Evolutionary conservation across 192 early-diverging fungal species (phyloP), one percentile per base, ranked within the genome.

Genomic region (Rhizophagus clarus): DNA sequence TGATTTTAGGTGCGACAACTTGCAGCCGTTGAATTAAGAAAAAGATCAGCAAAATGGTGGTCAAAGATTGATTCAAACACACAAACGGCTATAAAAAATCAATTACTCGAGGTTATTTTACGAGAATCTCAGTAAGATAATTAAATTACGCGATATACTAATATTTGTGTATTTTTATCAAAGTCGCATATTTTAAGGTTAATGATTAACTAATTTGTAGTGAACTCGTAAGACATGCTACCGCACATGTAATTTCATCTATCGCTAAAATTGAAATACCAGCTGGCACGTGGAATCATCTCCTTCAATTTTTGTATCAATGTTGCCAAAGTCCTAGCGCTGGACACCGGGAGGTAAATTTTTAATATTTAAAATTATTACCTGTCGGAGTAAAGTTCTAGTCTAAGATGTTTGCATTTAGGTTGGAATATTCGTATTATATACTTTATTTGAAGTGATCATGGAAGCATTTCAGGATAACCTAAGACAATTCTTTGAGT

Each of bases 231-330:
- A 91, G 95, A 62, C 94, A 96, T 82, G 87, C 92, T 17, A 86
- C 93, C 81, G 92, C 95, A 17, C 94, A 94, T 68, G 95, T 94
- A n/a, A 95, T 97, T 74, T 93, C 96, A n/a, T 90, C 93, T 32
- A 89, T 96, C 67, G 96, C 95, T 61, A 89, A 92, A 81, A 86
- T 92, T 34, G 96, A 96, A 80, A 86, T 97, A 62, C 92, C 92
- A 12, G 88, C 89, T 66, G 88, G 91, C 74, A 88, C 88, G 80
- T 98, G 96, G 96, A 81, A 84, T 47, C 88, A 96, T 26, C 85
- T 98, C 72, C 82, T 96, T 49, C 84, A 88, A 74, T 94, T 96
- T 80, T 88, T 98, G 56, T 95, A 93, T 83, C 85, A 93, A 82
- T 93, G 92, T 81, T 95, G 94, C 79, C 90, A 88, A 72, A 96